phyloP scores from a whole-genome alignment of 495 filamentous ascomycete species.

The Penicillium maclennaniae region DNA sequence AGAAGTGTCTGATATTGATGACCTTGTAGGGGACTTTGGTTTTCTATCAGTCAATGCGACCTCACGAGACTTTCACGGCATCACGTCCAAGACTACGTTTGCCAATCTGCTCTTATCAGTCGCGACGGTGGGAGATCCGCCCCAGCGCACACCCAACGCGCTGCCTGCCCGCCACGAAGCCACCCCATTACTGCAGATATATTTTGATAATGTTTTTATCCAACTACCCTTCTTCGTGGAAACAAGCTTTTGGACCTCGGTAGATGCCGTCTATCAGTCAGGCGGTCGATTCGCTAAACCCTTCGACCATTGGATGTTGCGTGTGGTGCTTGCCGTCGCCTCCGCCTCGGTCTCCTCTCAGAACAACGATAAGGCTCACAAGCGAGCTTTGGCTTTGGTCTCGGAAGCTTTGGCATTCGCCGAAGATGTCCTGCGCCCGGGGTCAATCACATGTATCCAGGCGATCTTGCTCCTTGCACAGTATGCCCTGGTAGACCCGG shows the following conservation, averaged over 20 bases:
- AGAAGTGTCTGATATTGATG: slow-evolving; percentile 74
- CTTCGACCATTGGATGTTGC: slow-evolving; percentile 78
- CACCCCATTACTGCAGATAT: slow-evolving; percentile 68
- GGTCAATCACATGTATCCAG: slow-evolving; percentile 77
- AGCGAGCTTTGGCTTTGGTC: slow-evolving; percentile 62
- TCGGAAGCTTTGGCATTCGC: slow-evolving; percentile 68
- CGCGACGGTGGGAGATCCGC: slow-evolving; percentile 61
- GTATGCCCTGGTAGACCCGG: slow-evolving; percentile 83
- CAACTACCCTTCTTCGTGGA: slow-evolving; percentile 79
- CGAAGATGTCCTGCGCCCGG: slow-evolving; percentile 77
- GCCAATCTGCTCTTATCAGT: slow-evolving; percentile 75
- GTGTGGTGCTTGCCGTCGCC: slow-evolving; percentile 82
- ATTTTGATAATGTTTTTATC: slow-evolving; percentile 73
- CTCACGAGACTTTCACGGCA: slow-evolving; percentile 85
- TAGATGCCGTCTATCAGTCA: slow-evolving; percentile 73
- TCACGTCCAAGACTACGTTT: slow-evolving; percentile 79
- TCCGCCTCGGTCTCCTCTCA: slow-evolving; percentile 67
- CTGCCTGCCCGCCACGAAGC: slow-evolving; percentile 65
- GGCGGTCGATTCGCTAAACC: slow-evolving; percentile 58
- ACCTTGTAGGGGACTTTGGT: slow-evolving; percentile 77
- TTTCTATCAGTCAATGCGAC: slow-evolving; percentile 88
- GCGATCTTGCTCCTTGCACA: slow-evolving; percentile 78
- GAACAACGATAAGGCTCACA: slow-evolving; percentile 59
- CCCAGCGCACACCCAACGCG: slow-evolving; percentile 49
- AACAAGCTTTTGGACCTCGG: slow-evolving; percentile 65